Percentiles rank a stretch among this genome's conserved stretches.
These are phyloP conservation scores for Elsinoe australis DNA, from an alignment of 2,329 filamentous ascomycete genomes.

Conservation along the genomic window DNA sequence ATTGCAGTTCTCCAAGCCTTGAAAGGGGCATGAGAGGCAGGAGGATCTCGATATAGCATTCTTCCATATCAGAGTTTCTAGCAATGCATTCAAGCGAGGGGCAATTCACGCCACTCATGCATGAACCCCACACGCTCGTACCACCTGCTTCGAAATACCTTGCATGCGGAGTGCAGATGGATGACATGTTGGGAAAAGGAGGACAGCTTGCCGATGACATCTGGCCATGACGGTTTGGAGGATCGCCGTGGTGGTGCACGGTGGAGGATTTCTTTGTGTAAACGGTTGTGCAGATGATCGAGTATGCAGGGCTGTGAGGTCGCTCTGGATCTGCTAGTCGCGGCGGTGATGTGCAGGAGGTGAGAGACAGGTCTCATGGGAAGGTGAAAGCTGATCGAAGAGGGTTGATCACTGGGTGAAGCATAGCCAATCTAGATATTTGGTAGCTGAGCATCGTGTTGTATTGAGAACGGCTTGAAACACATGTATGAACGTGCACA, in stretches of 20 bases:
- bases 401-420: too few relatives aligned
- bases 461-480: background rate
- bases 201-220: too few relatives aligned
- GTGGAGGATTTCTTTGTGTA: background rate
- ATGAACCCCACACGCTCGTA: conserved; percentile 8
- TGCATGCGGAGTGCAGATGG: background rate
- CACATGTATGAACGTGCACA: background rate
- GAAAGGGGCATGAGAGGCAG: conserved; percentile 19
- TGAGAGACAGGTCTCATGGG: background rate
- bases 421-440: too few relatives aligned
- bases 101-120: background rate
- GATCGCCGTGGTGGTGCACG: too few relatives aligned
- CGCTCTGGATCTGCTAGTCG: background rate
- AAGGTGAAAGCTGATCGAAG: too few relatives aligned
- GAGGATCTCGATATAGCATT: conserved; percentile 1
- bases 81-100: background rate
- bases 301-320: background rate
- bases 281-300: background rate
- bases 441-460: too few relatives aligned
- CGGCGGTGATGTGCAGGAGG: background rate
- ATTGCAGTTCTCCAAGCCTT: conserved; percentile 58
- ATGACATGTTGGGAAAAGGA: background rate
- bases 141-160: too few relatives aligned
- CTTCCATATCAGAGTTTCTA: background rate
- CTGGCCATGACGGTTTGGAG: too few relatives aligned